These are phyloP conservation scores for Vigna nakashimae DNA, from an alignment of 306 rosid genomes.

Conservation along the genomic window DNA sequence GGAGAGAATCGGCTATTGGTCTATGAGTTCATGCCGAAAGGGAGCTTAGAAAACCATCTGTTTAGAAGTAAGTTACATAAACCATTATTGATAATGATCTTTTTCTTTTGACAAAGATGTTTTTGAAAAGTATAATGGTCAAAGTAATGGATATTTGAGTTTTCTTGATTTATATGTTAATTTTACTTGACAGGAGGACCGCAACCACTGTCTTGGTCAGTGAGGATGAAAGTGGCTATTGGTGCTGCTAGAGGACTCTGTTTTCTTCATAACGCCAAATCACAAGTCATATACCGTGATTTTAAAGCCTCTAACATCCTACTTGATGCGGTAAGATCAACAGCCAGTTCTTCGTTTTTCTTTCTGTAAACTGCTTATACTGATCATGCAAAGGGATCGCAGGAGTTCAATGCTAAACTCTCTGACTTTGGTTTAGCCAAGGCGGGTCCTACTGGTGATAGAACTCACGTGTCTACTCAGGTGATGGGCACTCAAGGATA, in stretches of 20 bases:
- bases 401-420: constrained; percentile 92
- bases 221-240: constrained; percentile 91
- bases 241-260: constrained; percentile 95
- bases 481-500: constrained; percentile 97
- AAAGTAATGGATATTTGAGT: not conserved
- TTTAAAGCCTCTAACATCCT: constrained; percentile 96
- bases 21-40: constrained; percentile 94
- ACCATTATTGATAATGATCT: not conserved
- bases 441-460: constrained; percentile 96
- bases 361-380: constrained; percentile 29
- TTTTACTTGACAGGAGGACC: constrained; percentile 75
- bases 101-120: constrained; percentile 17
- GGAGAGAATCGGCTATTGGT: constrained; percentile 91
- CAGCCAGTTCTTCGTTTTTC: not conserved
- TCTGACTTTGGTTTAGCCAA: constrained; percentile 97
- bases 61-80: constrained; percentile 73
- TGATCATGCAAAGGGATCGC: constrained; percentile 38
- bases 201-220: constrained; percentile 87
- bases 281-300: constrained; percentile 96
- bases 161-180: constrained; percentile 22
- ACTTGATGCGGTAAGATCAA: constrained; percentile 74
- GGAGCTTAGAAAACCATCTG: constrained; percentile 95
- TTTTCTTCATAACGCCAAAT: constrained; percentile 91
- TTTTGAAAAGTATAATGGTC: constrained; percentile 6
- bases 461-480: constrained; percentile 96